phyloP scores from a whole-genome alignment of 495 filamentous ascomycete genomes.

The Massariosphaeria phaeospora region DNA sequence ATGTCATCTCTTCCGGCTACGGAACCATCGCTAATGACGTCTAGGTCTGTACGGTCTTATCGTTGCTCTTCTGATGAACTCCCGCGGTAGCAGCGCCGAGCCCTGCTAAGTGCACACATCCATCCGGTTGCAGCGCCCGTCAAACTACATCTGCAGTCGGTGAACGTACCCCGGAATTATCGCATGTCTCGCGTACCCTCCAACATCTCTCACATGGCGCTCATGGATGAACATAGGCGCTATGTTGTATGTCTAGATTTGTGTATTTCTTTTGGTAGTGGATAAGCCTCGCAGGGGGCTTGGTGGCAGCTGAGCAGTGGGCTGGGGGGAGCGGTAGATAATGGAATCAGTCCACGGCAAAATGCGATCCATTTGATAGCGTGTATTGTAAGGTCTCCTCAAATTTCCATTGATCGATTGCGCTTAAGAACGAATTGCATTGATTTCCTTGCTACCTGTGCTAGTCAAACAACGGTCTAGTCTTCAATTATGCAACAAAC shows the following conservation, averaged over 20 bases:
- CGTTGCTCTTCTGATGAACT: slow-evolving; percentile 98
- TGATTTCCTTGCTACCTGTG: too few relatives aligned
- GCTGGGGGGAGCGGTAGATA: slow-evolving; percentile 16
- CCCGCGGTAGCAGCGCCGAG: slow-evolving; percentile 36
- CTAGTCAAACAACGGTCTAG: too few relatives aligned
- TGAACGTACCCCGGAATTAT: slow-evolving; percentile 1
- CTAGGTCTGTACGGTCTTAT: slow-evolving; percentile 95
- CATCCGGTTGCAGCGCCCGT: slow-evolving; percentile 10
- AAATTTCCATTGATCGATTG: slow-evolving; percentile 3
- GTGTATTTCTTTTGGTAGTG: slow-evolving; percentile 23
- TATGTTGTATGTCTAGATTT: slow-evolving; percentile 31
- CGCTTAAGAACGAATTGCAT: slow-evolving; percentile 11
- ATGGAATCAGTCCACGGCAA: slow-evolving; percentile 12
- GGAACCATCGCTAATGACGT: background rate
- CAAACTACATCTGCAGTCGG: slow-evolving; percentile 8
- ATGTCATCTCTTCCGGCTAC: slow-evolving; percentile 38
- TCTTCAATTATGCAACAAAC: too few relatives aligned
- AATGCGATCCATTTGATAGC: slow-evolving; percentile 16
- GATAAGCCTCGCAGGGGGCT: background rate
- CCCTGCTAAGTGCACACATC: background rate
- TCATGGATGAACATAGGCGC: slow-evolving; percentile 13
- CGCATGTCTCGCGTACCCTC: background rate
- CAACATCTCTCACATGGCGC: slow-evolving; percentile 19
- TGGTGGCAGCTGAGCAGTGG: background rate
- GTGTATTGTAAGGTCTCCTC: slow-evolving; percentile 26